Evolutionary conservation across 169 alveolate genomes (phyloP).

Genomic region (Plasmodium adleri): DNA sequence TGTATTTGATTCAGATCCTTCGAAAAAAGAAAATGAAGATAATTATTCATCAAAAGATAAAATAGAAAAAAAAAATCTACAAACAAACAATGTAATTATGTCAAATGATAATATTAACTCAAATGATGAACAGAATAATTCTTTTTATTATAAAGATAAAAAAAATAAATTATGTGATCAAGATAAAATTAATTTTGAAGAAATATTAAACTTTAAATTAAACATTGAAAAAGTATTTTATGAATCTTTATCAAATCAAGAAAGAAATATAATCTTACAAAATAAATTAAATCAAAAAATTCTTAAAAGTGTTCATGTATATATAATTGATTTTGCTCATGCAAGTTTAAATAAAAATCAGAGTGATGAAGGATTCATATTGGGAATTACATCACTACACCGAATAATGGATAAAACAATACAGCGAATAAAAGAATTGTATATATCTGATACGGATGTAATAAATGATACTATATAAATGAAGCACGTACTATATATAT

Average conservation of each 20-base stretch:
- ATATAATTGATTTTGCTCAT: constrained; percentile 84
- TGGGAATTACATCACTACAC: constrained; percentile 75
- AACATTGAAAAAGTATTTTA: constrained; percentile 44
- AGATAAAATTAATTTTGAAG: constrained; percentile 31
- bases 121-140: background rate
- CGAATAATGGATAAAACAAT: constrained; percentile 65
- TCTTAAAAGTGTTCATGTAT: constrained; percentile 72
- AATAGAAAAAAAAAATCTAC: background rate
- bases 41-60: background rate
- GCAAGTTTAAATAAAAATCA: constrained; percentile 77
- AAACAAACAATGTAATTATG: background rate
- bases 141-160: background rate
- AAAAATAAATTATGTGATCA: constrained; percentile 1
- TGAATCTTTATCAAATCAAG: constrained; percentile 42
- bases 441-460: background rate
- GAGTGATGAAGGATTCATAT: constrained; percentile 79
- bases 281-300: constrained; percentile 25
- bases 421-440: constrained; percentile 15
- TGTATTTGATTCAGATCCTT: constrained; percentile 80
- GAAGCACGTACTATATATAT: background rate
- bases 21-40: constrained; percentile 31
- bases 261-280: constrained; percentile 17
- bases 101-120: background rate
- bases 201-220: constrained; percentile 32
- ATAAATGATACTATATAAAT: too few species aligned